A percentile compares a stretch with the other conserved stretches of the same genome.
Conservation (phyloP, 352 stramenopile genomes). For the Pythium diclinum region DNA sequence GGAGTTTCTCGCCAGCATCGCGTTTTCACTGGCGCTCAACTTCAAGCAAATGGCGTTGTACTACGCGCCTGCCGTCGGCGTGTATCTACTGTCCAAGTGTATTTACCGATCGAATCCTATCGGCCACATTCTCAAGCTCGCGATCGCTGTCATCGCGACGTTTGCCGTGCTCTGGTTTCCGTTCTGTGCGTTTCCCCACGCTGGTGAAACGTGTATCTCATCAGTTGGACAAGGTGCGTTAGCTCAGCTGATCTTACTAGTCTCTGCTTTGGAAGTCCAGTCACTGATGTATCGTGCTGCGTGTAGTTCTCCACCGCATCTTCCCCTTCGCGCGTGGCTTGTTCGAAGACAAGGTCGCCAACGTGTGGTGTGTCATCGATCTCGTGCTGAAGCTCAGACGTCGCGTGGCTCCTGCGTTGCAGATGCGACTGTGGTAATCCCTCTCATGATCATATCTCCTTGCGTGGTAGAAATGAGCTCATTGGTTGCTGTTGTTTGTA, state of each 20-base stretch:
- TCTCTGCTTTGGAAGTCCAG: neutral
- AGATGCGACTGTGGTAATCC: conserved; percentile 73
- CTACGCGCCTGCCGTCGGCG: conserved; percentile 93
- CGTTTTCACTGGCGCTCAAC: conserved; percentile 94
- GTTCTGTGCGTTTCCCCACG: conserved; percentile 68
- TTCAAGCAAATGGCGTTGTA: conserved; percentile 99
- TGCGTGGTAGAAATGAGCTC: neutral
- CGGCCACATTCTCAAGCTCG: conserved; percentile 69
- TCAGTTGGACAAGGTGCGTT: conserved; percentile 60
- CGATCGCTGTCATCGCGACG: conserved; percentile 83
- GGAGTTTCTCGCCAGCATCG: conserved; percentile 80
- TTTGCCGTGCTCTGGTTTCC: conserved; percentile 91
- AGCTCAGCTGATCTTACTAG: neutral
- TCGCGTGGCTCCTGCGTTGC: conserved; percentile 40
- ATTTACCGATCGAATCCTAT: conserved; percentile 48
- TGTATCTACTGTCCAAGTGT: conserved; percentile 91
- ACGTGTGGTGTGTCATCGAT: conserved; percentile 94
- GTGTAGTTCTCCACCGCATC: conserved; percentile 85
- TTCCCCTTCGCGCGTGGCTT: conserved; percentile 95
- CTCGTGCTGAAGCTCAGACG: conserved; percentile 71
- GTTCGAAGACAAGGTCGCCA: conserved; percentile 98
- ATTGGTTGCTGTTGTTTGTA: conserved; percentile 15
- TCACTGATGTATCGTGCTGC: neutral
- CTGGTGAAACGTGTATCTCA: conserved; percentile 48
- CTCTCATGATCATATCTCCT: neutral